Conservation (phyloP, 176 grass and related monocot genomes). For the Bolboschoenus planiculmis region DNA sequence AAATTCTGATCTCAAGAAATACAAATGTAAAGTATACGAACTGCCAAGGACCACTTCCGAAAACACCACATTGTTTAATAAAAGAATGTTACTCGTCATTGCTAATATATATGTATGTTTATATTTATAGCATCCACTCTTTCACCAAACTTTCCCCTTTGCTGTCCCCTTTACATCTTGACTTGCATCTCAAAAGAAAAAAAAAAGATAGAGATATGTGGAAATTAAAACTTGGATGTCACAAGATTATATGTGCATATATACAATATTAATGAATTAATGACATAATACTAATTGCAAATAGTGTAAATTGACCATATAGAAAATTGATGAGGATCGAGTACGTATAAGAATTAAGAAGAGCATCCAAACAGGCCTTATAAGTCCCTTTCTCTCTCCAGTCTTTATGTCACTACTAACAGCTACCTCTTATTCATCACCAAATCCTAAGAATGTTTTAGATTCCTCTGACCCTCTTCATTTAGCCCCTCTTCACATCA, state of each 20-base stretch:
- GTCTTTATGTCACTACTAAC: constrained; percentile 9
- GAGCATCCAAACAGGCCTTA: background rate
- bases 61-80: background rate
- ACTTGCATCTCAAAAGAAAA: background rate
- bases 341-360: background rate
- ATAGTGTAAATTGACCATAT: constrained; percentile 1
- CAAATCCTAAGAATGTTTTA: constrained; percentile 85
- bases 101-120: background rate
- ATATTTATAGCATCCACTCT: constrained; percentile 9
- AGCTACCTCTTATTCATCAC: constrained; percentile 33
- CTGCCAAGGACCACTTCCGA: background rate
- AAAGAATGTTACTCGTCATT: constrained; percentile 5
- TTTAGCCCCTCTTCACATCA: constrained; percentile 26
- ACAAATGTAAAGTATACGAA: background rate
- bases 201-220: background rate
- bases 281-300: background rate
- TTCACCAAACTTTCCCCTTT: constrained; percentile 21
- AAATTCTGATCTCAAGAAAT: background rate
- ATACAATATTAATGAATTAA: background rate
- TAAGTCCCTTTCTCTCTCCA: constrained; percentile 6
- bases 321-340: constrained; percentile 10
- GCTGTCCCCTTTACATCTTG: constrained; percentile 12
- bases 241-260: background rate
- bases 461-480: constrained; percentile 52
- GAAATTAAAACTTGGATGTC: background rate